Percentiles rank a stretch among this genome's conserved stretches.
phyloP scores from a whole-genome alignment of 768 basidiomycete genomes.

The Kwoniella europaea region DNA sequence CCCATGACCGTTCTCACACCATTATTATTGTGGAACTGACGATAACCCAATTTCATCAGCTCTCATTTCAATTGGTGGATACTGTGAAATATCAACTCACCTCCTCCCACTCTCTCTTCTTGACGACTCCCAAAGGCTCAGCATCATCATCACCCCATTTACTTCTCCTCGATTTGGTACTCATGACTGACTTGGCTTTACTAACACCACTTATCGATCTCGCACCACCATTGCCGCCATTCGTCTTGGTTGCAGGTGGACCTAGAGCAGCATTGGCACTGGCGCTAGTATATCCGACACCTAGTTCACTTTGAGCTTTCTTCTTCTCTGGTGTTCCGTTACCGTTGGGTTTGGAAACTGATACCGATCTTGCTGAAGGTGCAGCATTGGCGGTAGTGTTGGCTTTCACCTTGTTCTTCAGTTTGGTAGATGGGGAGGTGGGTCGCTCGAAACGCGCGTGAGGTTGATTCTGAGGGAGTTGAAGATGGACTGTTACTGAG shows the following conservation, averaged over 20 bases:
- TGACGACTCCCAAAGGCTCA: constrained; percentile 59
- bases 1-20: constrained; percentile 93
- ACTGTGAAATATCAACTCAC: constrained; percentile 31
- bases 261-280: not conserved
- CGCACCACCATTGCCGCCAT: constrained; percentile 20
- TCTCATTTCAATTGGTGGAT: too few relatives aligned
- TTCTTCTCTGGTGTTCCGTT: not conserved
- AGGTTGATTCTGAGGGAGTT: constrained; percentile 31
- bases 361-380: not conserved
- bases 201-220: constrained; percentile 20
- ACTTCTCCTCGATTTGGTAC: constrained; percentile 46
- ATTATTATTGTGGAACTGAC: constrained; percentile 78
- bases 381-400: not conserved
- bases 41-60: constrained; percentile 1
- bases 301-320: not conserved
- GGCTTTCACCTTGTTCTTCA: constrained; percentile 15
- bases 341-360: constrained; percentile 1
- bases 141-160: constrained; percentile 61
- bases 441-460: constrained; percentile 57
- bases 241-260: constrained; percentile 41
- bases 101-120: constrained; percentile 43
- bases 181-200: constrained; percentile 36
- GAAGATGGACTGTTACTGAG: constrained; percentile 56
- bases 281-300: not conserved
- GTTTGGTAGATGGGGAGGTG: constrained; percentile 55